Percentiles rank a stretch among this genome's conserved stretches.
phyloP scores from a whole-genome alignment of 2,329 filamentous ascomycete species.

The Gnomoniopsis smithogilvyi region DNA sequence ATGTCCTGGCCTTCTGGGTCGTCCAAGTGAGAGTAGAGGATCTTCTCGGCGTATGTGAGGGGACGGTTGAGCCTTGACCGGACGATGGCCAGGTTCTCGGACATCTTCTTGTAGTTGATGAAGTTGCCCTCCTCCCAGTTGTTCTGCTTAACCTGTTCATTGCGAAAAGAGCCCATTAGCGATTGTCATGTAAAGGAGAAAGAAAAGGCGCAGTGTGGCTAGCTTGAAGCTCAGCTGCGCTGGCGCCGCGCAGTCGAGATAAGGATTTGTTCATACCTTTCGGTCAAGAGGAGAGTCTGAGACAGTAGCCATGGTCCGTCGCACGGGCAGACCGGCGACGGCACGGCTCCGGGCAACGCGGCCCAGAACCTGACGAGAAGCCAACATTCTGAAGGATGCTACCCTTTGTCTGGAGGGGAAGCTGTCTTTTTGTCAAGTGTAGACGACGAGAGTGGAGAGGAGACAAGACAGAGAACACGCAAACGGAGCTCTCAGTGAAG shows the following conservation, averaged over 20 bases:
- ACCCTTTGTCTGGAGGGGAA: slow-evolving; percentile 9
- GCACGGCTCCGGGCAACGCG: slow-evolving; percentile 59
- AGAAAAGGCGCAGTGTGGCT: neutral
- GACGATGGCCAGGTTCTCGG: slow-evolving; percentile 91
- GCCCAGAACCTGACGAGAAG: slow-evolving; percentile 68
- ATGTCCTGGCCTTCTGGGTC: slow-evolving; percentile 96
- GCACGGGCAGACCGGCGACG: slow-evolving; percentile 56
- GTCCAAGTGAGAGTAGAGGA: slow-evolving; percentile 97
- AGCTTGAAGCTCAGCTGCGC: neutral
- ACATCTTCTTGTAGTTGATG: slow-evolving; percentile 99
- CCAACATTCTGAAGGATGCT: slow-evolving; percentile 57
- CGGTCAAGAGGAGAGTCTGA: slow-evolving; percentile 81
- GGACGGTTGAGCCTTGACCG: slow-evolving; percentile 86
- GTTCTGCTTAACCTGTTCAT: slow-evolving; percentile 76
- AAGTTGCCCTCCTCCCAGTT: slow-evolving; percentile 94
- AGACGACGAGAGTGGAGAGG: slow-evolving; percentile 11
- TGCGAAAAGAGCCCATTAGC: slow-evolving; percentile 12
- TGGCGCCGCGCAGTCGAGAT: neutral
- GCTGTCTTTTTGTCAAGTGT: neutral
- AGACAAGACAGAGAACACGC: slow-evolving; percentile 20
- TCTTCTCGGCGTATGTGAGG: slow-evolving; percentile 95
- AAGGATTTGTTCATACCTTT: slow-evolving; percentile 61
- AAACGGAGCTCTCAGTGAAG: slow-evolving; percentile 22
- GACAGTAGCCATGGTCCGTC: slow-evolving; percentile 76
- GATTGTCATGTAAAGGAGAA: neutral